Percentiles rank a stretch among this genome's conserved stretches.
These are phyloP conservation scores for Funneliformis mosseae DNA, from an alignment of 192 early-diverging fungal species.

Conservation along the genomic window DNA sequence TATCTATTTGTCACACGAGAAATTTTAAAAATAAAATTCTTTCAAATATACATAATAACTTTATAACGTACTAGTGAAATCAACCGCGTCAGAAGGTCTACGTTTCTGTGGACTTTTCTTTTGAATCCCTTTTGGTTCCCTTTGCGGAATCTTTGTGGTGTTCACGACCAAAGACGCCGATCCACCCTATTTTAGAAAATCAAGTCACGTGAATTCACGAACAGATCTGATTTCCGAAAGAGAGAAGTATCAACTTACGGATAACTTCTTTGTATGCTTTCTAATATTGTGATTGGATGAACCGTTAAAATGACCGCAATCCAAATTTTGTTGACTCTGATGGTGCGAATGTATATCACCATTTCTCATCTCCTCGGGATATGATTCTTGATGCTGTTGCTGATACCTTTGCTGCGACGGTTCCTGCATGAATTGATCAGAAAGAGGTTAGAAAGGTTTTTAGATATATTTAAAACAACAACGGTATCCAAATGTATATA, in stretches of 20 bases:
- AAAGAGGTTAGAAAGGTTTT: background rate
- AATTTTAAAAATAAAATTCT: background rate
- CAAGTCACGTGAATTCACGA: background rate
- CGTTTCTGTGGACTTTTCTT: constrained; percentile 22
- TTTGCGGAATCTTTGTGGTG: background rate
- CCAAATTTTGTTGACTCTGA: background rate
- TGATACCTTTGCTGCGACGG: background rate
- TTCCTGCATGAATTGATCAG: background rate
- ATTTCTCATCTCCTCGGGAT: constrained; percentile 10
- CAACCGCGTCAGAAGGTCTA: constrained; percentile 19
- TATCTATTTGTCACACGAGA: background rate
- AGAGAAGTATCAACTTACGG: background rate
- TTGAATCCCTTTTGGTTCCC: background rate
- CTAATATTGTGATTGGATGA: background rate
- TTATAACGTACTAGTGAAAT: background rate
- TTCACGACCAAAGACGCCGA: background rate
- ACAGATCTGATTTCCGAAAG: background rate
- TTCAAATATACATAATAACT: background rate
- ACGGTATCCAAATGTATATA: background rate
- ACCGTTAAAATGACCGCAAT: background rate
- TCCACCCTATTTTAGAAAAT: background rate
- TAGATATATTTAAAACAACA: background rate
- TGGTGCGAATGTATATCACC: background rate
- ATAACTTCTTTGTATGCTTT: background rate
- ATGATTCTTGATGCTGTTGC: background rate